Evolutionary conservation across 2,329 filamentous ascomycete species (phyloP), one percentile per base, ranked within the genome.

Genomic region (Microcyclospora pomicola): DNA sequence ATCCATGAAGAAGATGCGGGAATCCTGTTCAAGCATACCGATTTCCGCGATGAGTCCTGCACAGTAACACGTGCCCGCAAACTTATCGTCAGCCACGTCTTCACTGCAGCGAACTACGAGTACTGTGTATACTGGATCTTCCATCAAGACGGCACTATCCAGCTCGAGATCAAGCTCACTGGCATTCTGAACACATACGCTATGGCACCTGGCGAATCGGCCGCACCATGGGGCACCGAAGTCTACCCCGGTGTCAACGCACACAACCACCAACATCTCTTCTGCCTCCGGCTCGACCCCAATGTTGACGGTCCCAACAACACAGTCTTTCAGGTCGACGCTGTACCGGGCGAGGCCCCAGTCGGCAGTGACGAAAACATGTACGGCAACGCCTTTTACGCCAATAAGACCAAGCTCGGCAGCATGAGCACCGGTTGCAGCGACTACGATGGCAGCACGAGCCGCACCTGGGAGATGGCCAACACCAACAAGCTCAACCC

Each of bases 81-180:
- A 58, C 73, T 95, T 41, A 72, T 94, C 54, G 71, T 95, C 48
- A 86, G 85, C 47, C 86, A 94, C 50, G 81, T 94, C 55, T 94
- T 95, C 64, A 95, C 87, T 0, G 87, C 87, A 0, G 87, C 87
- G 16, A 95, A 95, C 66, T 95, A 95, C 63, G 87, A 95, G 59
- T 95, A 95, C 62, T 80, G 78, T 53, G 70, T 58, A 4, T 80
- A 88, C 66, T 93, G 84, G 85, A 80, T 86, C 49, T 86, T 93
- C 65, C 83, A 88, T 59, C 85, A 91, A 60, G 87, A 94, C 50
- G 87, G 86, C 29, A 92, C 85, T 0, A 78, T 94, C 46, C 86
- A 94, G 63, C 79, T 88, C 9, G 86, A 94, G 59, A 82, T 94
- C 59, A 69, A 88, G 60, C 74, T 94, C 19, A 94, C 86, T 0